phyloP scores from a whole-genome alignment of 331 rosid species.

The Arachis monticola region DNA sequence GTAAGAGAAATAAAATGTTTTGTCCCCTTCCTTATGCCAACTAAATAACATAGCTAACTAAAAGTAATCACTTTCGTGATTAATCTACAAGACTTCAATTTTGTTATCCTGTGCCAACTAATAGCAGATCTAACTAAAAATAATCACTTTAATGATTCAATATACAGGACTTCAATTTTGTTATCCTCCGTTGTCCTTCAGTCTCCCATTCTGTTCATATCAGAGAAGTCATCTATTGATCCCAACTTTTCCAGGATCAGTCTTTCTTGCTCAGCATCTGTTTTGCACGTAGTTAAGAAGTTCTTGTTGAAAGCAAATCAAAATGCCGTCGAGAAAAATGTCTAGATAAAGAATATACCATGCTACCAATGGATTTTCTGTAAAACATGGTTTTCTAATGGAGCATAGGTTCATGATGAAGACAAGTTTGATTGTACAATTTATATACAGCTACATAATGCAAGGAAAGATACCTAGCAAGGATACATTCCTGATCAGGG shows the following conservation, averaged over 20 bases:
- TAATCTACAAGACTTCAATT: no score
- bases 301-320: slow-evolving; percentile 35
- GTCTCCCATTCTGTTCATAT: slow-evolving; percentile 39
- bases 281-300: slow-evolving; percentile 46
- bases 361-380: background rate
- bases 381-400: background rate
- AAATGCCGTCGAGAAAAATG: slow-evolving; percentile 11
- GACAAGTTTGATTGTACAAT: background rate
- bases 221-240: slow-evolving; percentile 56
- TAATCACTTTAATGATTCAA: slow-evolving; percentile 18
- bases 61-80: background rate
- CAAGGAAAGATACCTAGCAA: slow-evolving; percentile 40
- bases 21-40: background rate
- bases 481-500: slow-evolving; percentile 97
- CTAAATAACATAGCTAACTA: no score
- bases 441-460: slow-evolving; percentile 11
- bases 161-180: slow-evolving; percentile 15
- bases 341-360: background rate
- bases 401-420: slow-evolving; percentile 3
- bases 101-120: background rate
- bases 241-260: slow-evolving; percentile 72
- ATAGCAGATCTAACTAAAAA: slow-evolving; percentile 15
- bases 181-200: slow-evolving; percentile 36
- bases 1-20: background rate
- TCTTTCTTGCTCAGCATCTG: slow-evolving; percentile 78